Evolutionary conservation across 1,139 yeast species (phyloP), one percentile per base, ranked within the genome.

Genomic region (Pichia cactophila): DNA sequence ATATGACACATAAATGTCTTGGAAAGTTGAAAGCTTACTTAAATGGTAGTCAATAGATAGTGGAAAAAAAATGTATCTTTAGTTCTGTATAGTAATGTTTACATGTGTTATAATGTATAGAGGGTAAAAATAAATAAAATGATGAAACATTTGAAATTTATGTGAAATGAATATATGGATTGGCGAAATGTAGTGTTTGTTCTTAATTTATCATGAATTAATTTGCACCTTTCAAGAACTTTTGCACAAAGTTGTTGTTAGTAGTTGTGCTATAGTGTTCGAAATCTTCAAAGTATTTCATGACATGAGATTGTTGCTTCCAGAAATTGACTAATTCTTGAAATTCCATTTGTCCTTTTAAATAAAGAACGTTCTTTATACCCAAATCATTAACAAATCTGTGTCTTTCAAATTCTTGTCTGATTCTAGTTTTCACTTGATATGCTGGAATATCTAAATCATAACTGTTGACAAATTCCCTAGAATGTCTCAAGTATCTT

Each of bases 281-380:
- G 66, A 79, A 85, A 60, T 81, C 81, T 59, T 82, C 86, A 61
- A 86, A 86, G 71, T 81, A 86, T 69, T 84, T 81, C 80, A 85
- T 73, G 40, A 87, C 89, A 68, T 87, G 95, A 59, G 92, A 80
- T 63, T 80, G 83, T 71, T 87, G 95, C 68, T 87, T 87, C 96
- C 96, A 87, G 72, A 86, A 87, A 70, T 87, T 87, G 61, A 84
- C 75, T 63, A 86, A 77, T 65, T 87, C 96, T 66, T 87, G 96
- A 68, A 81, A 87, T 68, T 87, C 96, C 92, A 86, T 86, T 62
- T 86, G 92, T 8, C 94, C 95, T 71, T 85, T 84, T 73, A 85
- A 81, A 59, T 81, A 78, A 52, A 86, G 73, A 17, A 85, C 75
- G 66, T 86, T 87, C 57, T 77, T 72, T 41, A 84, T 79, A 33